Conservation (phyloP, 306 rosid genomes). For the Nissolia schottii region DNA sequence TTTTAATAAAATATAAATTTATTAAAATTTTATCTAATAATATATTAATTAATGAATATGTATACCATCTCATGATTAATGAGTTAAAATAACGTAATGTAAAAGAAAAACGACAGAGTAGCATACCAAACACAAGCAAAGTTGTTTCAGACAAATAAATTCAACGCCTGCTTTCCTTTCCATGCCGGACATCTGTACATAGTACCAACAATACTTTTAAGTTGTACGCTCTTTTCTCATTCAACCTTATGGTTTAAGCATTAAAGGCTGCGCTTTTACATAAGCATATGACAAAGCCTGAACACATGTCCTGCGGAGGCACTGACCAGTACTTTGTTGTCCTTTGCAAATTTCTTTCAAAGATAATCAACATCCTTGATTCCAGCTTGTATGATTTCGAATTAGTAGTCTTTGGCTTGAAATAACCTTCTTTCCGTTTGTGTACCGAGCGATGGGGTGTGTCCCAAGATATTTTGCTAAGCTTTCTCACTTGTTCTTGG, state of each 20-base stretch:
- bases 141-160: not conserved
- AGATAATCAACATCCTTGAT: conserved; percentile 3
- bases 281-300: not conserved
- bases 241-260: conserved; percentile 21
- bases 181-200: conserved; percentile 12
- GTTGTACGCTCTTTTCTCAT: not conserved
- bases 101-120: not conserved
- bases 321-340: conserved; percentile 8
- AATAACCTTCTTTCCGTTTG: conserved; percentile 31
- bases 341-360: conserved; percentile 7
- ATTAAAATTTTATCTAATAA: too few relatives aligned
- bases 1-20: too few relatives aligned
- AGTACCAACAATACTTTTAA: conserved; percentile 15
- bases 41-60: too few relatives aligned
- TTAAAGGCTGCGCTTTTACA: conserved; percentile 18
- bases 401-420: conserved; percentile 33
- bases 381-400: not conserved
- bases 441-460: conserved; percentile 17
- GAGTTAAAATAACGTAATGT: too few relatives aligned
- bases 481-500: conserved; percentile 10
- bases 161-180: not conserved
- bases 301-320: conserved; percentile 28
- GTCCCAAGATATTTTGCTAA: conserved; percentile 25
- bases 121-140: conserved; percentile 19
- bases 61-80: too few relatives aligned